Evolutionary conservation across 192 early-diverging fungal genomes (phyloP), one percentile per base, ranked within the genome.

Genomic region (Powellomyces hirtus): DNA sequence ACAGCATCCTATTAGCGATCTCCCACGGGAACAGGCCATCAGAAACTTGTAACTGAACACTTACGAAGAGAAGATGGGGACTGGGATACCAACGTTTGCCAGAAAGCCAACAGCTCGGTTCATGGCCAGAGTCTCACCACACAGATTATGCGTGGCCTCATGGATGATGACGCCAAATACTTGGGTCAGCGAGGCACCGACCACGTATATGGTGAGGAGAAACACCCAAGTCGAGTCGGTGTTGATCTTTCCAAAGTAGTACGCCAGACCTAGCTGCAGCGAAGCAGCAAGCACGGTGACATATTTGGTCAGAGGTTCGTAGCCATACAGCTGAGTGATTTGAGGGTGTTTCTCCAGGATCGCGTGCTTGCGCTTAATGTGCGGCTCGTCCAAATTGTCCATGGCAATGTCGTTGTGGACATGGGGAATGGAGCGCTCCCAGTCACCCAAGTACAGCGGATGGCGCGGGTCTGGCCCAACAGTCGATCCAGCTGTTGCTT

Each of bases 341-440:
- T 96, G 91, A 16, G 95, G 95, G 69, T 98, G 86, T 66, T 88
- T 84, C 53, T 85, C 79, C 38, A 98, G 82, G 70, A 98, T 98
- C 66, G 89, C 88, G 38, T 89, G 76, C 80, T 92, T 91, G 66
- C 95, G 89, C 77, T 92, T 92, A 77, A 88, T 81, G 76, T 98
- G 95, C 33, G 95, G 95, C 79, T 98, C 95, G 77, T 98, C 95
- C 20, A 90, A 80, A 78, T 92, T 85, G 77, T 94, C 92, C 67
- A 80, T 85, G 51, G 91, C 89, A 65, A 92, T 82, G 61, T 88
- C 86, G 70, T 89, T 83, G 68, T 92, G 86, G 11, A 81, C 62
- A 14, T 81, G 72, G 1, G 92, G 90, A 30, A 92, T 84, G 6
- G 92, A 93, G 49, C 89, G 88, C 64, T 86, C 80, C 92, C 92